Conservation (phyloP, 2,329 filamentous ascomycete species). For the Juglanconis juglandina region DNA sequence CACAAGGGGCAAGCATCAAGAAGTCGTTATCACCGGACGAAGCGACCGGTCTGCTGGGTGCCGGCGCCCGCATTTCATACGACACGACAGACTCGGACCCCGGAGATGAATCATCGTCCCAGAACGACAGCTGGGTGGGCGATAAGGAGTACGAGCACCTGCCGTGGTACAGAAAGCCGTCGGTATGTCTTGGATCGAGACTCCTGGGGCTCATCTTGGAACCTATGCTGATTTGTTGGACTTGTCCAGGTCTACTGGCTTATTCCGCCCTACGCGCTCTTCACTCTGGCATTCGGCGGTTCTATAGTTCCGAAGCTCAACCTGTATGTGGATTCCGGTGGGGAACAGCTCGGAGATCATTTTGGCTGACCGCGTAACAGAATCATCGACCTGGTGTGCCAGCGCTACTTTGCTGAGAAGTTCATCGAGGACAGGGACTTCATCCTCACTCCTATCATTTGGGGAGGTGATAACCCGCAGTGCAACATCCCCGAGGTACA, state of each 20-base stretch:
- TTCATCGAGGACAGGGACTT: constrained; percentile 55
- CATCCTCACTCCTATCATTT: constrained; percentile 59
- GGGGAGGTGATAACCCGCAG: constrained; percentile 70
- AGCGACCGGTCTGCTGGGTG: constrained; percentile 37
- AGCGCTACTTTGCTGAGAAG: constrained; percentile 72
- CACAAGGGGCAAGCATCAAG: constrained; percentile 6
- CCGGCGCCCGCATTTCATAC: constrained; percentile 21
- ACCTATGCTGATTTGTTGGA: constrained; percentile 23
- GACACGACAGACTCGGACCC: constrained; percentile 19
- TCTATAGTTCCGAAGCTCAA: constrained; percentile 84
- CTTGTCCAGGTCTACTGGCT: constrained; percentile 73
- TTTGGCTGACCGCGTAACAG: constrained; percentile 30
- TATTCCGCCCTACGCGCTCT: constrained; percentile 73
- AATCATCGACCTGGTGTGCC: constrained; percentile 79
- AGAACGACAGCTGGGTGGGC: constrained; percentile 43
- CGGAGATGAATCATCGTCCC: constrained; percentile 7
- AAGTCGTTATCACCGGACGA: constrained; percentile 26
- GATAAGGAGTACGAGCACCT: constrained; percentile 56
- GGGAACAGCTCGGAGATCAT: neutral
- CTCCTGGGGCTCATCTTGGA: constrained; percentile 22
- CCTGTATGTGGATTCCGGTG: constrained; percentile 44
- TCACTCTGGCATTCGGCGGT: constrained; percentile 82
- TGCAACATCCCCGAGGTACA: constrained; percentile 80
- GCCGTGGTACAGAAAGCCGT: constrained; percentile 62
- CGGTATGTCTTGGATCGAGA: constrained; percentile 55